Evolutionary conservation across 768 basidiomycete species (phyloP), one percentile per base, ranked within the genome.

Genomic region (Rhizopogon sp.): DNA sequence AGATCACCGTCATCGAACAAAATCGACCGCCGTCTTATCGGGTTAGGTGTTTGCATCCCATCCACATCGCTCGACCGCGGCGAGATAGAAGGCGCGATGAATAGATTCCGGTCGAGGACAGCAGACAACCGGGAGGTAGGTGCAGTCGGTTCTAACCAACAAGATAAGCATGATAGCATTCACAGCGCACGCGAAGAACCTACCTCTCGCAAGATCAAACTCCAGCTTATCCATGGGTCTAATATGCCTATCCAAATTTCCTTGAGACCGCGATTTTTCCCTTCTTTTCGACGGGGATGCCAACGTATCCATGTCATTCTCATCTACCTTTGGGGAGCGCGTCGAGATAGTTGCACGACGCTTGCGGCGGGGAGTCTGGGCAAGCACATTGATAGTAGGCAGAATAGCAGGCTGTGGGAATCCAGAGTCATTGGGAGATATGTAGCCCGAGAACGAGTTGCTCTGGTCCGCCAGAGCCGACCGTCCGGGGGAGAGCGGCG

Each of bases 281-380:
- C 77, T 80, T 41, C 79, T 74, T 64, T 80, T 87, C 37, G 84
- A 83, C 13, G 85, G 84, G 20, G 82, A 84, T 17, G 72, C 67
- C 31, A 66, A 58, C 8, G 35, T 20, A 22, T 77, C 76, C 13
- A 74, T 62, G 16, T 77, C 70, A 11, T 65, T 62, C 35, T 55
- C 61, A 46, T 63, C 55, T 37, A 64, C 62, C 53, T 66, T 66
- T 0, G 85, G 87, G 0, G 87, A 85, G 28, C 77, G 73, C 28
- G 83, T 81, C 16, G 86, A 82, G 56, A 90, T 82, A 1, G 89
- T 90, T 28, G 85, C 87, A 9, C 88, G 72, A 22, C 78, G 73
- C 37, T 55, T 58, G 29, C 67, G 70, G 17, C 66, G 66, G 2
- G 75, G 74, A 6, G 72, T 77, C 52, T 64, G 66, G 39, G 64